Base-by-base conservation (phyloP, 2,329 filamentous ascomycete species). In the Botrytis pseudocinerea region DNA sequence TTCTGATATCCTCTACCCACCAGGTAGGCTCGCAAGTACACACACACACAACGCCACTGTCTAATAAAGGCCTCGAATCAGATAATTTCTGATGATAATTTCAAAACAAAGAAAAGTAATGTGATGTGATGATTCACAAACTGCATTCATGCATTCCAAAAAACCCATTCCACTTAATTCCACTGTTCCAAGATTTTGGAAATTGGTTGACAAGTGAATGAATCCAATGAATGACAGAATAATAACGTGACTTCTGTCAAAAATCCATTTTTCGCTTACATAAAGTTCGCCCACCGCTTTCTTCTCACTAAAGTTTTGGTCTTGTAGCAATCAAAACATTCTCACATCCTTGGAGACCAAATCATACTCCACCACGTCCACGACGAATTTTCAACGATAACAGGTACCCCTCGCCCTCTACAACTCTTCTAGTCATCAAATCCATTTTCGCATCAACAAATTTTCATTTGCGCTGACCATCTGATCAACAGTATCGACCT, bases 341-440 rank as follows among this genome's bases (percentile, higher is more conserved):
- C 78, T 78, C 76, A 74, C 51, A 72, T 69, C 74, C 73, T 76
- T 38, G 72, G 71, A 76, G 73, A 76, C 73, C 78, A 77, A 79
- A 77, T 78, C 79, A 79, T 73, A 77, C 75, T 76, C 76, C 76
- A 79, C 79, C 78, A 80, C 79, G 76, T 80, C 77, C 78, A 77
- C 76, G 75, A 78, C 74, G 73, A 62, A 78, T 76, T 75, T 73
- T 74, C 70, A 75, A 63, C 73, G 77, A 75, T 69, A 77, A 76
- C 76, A 78, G 78, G 76, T 79, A 76, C 46, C 75, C 74, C 76
- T 68, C 68, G 70, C 63, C 42, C 65, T 71, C 68, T 61, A 40
- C 54, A 28, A 51, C 69, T 40, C 60, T 42, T 54, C 51, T 40
- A 54, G 35, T 42, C 70, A 61, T 72, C 40, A 46, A 69, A 51